Evolutionary conservation across 1,284 basidiomycete genomes (phyloP).

Genomic region (Microbotryum scabiosae): DNA sequence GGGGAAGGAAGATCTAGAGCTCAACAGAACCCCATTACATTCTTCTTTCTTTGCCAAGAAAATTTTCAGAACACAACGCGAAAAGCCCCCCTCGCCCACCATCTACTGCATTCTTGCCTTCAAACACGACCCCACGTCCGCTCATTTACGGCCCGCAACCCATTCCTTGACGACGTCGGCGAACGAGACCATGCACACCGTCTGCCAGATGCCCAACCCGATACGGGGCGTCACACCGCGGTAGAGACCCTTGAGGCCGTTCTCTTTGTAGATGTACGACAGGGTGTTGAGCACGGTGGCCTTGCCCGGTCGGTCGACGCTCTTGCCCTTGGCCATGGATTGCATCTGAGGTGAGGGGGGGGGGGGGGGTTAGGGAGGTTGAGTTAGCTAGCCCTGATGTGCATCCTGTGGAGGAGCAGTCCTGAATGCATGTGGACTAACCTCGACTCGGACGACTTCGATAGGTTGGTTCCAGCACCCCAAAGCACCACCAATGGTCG

Average conservation of each 20-base stretch:
- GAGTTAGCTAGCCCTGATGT: neutral
- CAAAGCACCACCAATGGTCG: constrained; percentile 87
- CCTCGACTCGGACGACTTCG: constrained; percentile 89
- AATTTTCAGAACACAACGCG: neutral
- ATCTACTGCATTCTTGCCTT: constrained; percentile 1
- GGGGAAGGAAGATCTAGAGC: neutral
- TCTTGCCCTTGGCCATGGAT: constrained; percentile 76
- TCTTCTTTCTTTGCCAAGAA: neutral
- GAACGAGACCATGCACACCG: constrained; percentile 91
- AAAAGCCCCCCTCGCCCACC: neutral
- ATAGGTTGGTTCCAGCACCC: constrained; percentile 99
- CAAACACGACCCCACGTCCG: constrained; percentile 4
- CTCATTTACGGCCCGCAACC: neutral
- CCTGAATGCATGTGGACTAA: constrained; percentile 36
- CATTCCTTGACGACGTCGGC: constrained; percentile 62
- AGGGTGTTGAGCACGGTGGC: constrained; percentile 83
- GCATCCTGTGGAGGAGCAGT: too few species aligned
- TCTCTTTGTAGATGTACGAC: constrained; percentile 87
- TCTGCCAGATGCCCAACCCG: constrained; percentile 92
- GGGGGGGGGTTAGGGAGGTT: neutral
- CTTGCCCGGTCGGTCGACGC: constrained; percentile 72
- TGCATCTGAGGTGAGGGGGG: constrained; percentile 66
- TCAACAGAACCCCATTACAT: neutral
- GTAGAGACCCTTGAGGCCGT: constrained; percentile 94
- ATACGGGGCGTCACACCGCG: constrained; percentile 95